phyloP scores from a whole-genome alignment of 352 stramenopile genomes.

The Vaucheria bursata region DNA sequence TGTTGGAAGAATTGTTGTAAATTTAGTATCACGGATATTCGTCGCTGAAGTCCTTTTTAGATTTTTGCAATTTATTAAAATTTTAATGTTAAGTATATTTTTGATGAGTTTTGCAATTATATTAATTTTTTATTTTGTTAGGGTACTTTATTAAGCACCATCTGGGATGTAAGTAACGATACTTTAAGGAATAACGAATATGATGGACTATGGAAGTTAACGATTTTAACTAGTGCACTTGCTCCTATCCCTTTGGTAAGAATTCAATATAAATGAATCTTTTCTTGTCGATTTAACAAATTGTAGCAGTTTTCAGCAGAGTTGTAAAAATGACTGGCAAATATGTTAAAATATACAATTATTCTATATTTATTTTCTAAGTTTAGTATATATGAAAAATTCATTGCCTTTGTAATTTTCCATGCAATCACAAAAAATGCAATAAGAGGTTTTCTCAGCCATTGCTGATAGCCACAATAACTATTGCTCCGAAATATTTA shows the following conservation, averaged over 20 bases:
- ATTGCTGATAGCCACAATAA: no score
- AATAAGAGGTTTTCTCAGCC: no score
- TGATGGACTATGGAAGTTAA: slow-evolving; percentile 46
- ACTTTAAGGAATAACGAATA: slow-evolving; percentile 35
- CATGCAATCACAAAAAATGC: not conserved
- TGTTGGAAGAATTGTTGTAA: no score
- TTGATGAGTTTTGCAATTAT: no score
- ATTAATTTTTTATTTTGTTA: not conserved
- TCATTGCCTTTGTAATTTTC: not conserved
- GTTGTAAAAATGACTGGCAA: not conserved
- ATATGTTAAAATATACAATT: not conserved
- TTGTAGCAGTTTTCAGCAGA: not conserved
- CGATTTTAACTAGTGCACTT: slow-evolving; percentile 39
- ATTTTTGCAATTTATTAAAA: no score
- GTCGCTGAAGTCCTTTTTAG: no score
- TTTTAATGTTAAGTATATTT: no score
- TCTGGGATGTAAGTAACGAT: slow-evolving; percentile 51
- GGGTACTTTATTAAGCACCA: slow-evolving; percentile 29
- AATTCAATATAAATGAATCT: not conserved
- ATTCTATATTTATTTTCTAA: not conserved
- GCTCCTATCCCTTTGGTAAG: slow-evolving; percentile 27
- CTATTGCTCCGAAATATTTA: no score
- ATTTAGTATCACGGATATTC: no score
- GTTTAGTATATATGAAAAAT: not conserved
- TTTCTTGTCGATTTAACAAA: no score